Base-by-base conservation (phyloP, 768 basidiomycete genomes). In the Phanerochaete sordida region DNA sequence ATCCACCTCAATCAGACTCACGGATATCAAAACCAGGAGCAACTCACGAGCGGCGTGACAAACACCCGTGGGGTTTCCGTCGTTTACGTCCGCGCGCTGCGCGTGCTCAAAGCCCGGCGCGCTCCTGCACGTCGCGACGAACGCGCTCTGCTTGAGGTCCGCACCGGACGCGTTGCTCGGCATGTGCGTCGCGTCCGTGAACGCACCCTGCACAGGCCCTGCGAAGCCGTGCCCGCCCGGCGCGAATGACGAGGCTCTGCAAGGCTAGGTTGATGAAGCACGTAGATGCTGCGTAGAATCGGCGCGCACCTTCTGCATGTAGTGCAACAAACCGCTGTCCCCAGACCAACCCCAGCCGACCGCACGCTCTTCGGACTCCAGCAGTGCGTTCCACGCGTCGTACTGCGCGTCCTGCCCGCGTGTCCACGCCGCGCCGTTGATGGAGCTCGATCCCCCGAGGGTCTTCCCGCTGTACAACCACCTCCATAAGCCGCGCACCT, bases 351-450 rank as follows among this genome's bases (percentile, higher is more conserved):
- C 69, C 73, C 74, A 76, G 9, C 66, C 56, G 4, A 65, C 50
- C 13, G 56, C 56, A 2, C 57, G 65, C 65, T 72, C 63, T 30
- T 67, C 54, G 23, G 65, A 58, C 4, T 64, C 58, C 0, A 80
- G 69, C 3, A 81, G 69, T 1, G 64, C 67, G 8, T 72, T 69
- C 77, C 76, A 77, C 0, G 77, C 67, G 58, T 82, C 78, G 45
- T 81, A 80, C 59, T 81, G 79, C 2, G 73, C 76, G 24, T 72
- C 71, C n/a, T 74, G 61, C 2, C 79, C 81, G n/a, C 81, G 75
- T 8, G 79, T 81, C 65, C 76, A 82, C 7, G 74, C 66, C 19
- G 70, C 80, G 8, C 80, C 81, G 63, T 82, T 83, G 58, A 83
- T 79, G 1, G 81, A 81, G 47, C 77, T 62, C 11, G 65, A 60